Evolutionary conservation across 108 stramenopile genomes (phyloP).

Genomic region (Skeletonema potamos): DNA sequence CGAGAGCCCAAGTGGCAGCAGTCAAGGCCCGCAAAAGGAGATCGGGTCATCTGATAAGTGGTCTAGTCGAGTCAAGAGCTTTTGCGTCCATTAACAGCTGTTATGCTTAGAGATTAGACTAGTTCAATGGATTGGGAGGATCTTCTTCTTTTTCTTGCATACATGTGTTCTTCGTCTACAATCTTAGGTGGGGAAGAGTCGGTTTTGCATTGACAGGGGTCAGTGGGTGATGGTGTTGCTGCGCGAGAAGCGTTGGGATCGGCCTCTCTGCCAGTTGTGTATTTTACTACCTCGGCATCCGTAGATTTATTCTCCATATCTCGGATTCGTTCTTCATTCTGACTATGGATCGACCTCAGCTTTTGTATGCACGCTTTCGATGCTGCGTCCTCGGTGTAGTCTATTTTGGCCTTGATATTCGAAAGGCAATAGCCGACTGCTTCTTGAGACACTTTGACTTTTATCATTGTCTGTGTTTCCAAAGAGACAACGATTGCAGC

Average conservation of each 20-base stretch:
- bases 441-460: background rate
- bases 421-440: background rate
- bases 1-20: too few species aligned
- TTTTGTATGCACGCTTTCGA: background rate
- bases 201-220: background rate
- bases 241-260: conserved; percentile 4
- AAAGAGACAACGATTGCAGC: conserved; percentile 26
- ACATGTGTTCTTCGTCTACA: background rate
- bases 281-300: background rate
- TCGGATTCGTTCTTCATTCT: conserved; percentile 9
- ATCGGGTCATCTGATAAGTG: too few species aligned
- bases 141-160: background rate
- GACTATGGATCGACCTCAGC: conserved; percentile 2
- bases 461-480: conserved; percentile 6
- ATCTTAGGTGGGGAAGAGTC: background rate
- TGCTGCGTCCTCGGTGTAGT: conserved; percentile 1
- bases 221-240: conserved; percentile 17
- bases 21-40: too few species aligned
- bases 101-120: background rate
- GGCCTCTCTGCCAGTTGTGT: background rate
- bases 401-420: background rate
- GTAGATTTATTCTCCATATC: background rate
- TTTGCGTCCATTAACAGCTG: too few species aligned
- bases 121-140: background rate
- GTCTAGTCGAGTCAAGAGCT: too few species aligned